Conservation (phyloP, 768 basidiomycete species). For the Leccinum longicurvipes region DNA sequence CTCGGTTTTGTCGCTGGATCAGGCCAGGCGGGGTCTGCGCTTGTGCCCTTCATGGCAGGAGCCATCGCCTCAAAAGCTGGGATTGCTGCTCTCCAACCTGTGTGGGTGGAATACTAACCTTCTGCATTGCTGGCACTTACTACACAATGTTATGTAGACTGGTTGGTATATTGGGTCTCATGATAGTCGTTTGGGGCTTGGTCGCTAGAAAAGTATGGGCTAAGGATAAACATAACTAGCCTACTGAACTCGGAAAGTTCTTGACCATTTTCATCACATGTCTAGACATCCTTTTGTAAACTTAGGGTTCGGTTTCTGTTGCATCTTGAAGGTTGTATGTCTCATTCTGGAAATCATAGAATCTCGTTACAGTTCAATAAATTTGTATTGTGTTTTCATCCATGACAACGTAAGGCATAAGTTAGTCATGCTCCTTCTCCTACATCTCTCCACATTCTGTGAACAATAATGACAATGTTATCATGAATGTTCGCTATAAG, state of each 20-base stretch:
- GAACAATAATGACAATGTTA: conserved; percentile 3
- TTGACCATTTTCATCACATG: neutral
- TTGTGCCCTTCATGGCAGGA: conserved; percentile 51
- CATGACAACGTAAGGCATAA: neutral
- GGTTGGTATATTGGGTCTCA: conserved; percentile 38
- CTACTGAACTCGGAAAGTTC: neutral
- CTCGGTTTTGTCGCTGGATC: conserved; percentile 54
- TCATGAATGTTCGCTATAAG: neutral
- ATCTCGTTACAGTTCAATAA: neutral
- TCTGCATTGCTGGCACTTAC: neutral
- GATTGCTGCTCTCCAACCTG: conserved; percentile 44
- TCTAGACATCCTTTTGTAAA: neutral
- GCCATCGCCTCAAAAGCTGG: conserved; percentile 40
- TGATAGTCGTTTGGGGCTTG: conserved; percentile 38
- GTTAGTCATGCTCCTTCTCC: neutral
- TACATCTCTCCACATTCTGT: conserved; percentile 63
- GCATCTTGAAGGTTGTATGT: neutral
- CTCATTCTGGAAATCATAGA: neutral
- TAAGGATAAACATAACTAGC: neutral
- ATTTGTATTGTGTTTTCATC: neutral
- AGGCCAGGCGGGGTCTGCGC: conserved; percentile 49
- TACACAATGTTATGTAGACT: conserved; percentile 6
- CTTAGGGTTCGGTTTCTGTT: neutral
- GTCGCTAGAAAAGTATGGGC: conserved; percentile 28
- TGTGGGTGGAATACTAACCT: conserved; percentile 35